Evolutionary conservation across 2,329 filamentous ascomycete genomes (phyloP), one percentile per base, ranked within the genome.

Genomic region (Aspergillus spinulosporus): DNA sequence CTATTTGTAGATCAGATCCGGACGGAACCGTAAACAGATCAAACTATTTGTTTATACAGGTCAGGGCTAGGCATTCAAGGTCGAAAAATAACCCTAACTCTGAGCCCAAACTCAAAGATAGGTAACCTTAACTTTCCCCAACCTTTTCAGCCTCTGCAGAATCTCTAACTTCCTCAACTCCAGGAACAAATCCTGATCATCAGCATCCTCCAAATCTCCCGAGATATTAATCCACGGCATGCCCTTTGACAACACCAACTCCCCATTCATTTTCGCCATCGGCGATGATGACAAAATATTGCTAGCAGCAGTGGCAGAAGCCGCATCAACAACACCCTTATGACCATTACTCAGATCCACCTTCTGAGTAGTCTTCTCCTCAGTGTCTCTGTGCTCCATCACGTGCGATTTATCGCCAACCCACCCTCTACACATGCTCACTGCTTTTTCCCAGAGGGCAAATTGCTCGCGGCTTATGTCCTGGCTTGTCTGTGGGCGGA

Each of bases 381-480:
- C 36, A 5, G 12, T 12, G 9, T 4, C 12, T 1, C 42, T 31
- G 9, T 42, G 21, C 28, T 39, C 14, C 8, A 52, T 5, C 7
- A 4, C 11, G 14, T 9, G 31, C 14, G 42, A 9, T 21, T 53
- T 56, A 21, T 61, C 55, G 7, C 62, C 62, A 36, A 70, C 52
- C 89, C 89, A 92, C 6, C 88, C 88, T 66, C 78, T 83, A 67
- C 84, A 87, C 88, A 91, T 92, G 63, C 85, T 74, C 7, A 92
- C 89, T 0, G 89, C 89, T 70, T 86, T 85, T 64, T 86, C 82
- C 89, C 89, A 92, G 59, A 83, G 80, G 59, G 76, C 77, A 62
- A 89, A 90, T 70, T 86, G 82, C 63, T 78, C 78, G 29, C 74
- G 73, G 47, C 85, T 83, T 59, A 84, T 79, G 59, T 83, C 77